Percentiles rank a stretch among this genome's conserved stretches.
phyloP scores from a whole-genome alignment of 441 rosid genomes.

The Melastoma candidum region DNA sequence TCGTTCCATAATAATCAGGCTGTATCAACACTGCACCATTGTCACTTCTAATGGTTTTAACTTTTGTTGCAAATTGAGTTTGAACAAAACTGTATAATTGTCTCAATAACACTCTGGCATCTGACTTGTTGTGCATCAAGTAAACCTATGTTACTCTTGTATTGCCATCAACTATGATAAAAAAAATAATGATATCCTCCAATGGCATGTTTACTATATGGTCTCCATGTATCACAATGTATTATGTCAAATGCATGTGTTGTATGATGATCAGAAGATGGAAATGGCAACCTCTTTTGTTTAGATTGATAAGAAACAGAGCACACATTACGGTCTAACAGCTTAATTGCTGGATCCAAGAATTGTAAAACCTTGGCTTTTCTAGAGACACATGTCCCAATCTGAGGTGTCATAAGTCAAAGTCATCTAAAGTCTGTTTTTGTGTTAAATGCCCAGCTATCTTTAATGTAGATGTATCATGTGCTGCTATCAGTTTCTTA shows the following conservation, averaged over 20 bases:
- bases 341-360: no score
- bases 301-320: not conserved
- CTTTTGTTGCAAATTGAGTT: not conserved
- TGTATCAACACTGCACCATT: not conserved
- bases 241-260: not conserved
- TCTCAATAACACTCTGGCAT: not conserved
- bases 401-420: no score
- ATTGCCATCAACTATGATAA: not conserved
- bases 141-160: not conserved
- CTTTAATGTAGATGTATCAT: no score
- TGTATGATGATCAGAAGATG: not conserved
- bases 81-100: not conserved
- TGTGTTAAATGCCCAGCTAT: no score
- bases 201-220: not conserved
- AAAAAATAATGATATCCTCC: not conserved
- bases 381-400: no score
- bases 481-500: no score
- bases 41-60: not conserved
- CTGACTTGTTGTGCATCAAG: not conserved
- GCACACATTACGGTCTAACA: no score
- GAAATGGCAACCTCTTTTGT: not conserved
- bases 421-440: no score
- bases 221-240: not conserved
- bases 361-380: no score
- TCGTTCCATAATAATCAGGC: not conserved